These are phyloP conservation scores for Coemansia guatemalensis DNA, from an alignment of 192 early-diverging fungal genomes.

Conservation along the genomic window DNA sequence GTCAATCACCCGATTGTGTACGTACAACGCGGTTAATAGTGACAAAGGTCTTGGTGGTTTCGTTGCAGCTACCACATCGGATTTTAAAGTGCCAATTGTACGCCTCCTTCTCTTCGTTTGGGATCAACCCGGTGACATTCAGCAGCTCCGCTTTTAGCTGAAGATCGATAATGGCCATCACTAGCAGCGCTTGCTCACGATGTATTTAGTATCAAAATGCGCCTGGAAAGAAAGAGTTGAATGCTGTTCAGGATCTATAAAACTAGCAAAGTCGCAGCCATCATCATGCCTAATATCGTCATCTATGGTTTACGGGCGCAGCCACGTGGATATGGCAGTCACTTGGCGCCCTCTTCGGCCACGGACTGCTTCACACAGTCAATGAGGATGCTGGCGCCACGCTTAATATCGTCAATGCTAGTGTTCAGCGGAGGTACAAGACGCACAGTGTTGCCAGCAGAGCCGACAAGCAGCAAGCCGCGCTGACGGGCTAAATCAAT, in stretches of 20 bases:
- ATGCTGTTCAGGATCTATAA: neutral
- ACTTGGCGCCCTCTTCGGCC: slow-evolving; percentile 1
- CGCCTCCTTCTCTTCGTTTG: slow-evolving; percentile 27
- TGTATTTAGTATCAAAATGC: neutral
- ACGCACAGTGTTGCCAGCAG: slow-evolving; percentile 87
- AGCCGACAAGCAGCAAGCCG: slow-evolving; percentile 86
- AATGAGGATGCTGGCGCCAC: slow-evolving; percentile 72
- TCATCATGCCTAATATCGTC: neutral
- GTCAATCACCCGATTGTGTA: neutral
- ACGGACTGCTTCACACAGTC: slow-evolving; percentile 45
- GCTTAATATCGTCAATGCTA: slow-evolving; percentile 71
- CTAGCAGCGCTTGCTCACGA: neutral
- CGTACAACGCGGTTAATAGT: slow-evolving; percentile 25
- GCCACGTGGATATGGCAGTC: slow-evolving; percentile 4
- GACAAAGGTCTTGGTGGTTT: slow-evolving; percentile 60
- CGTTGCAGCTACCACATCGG: slow-evolving; percentile 80
- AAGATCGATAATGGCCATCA: slow-evolving; percentile 55
- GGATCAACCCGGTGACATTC: slow-evolving; percentile 72
- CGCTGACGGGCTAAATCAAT: slow-evolving; percentile 75
- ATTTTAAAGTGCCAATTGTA: slow-evolving; percentile 77
- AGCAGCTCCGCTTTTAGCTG: slow-evolving; percentile 76
- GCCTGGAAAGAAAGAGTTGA: neutral
- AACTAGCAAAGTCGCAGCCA: neutral
- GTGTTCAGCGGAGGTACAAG: slow-evolving; percentile 89
- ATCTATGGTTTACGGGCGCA: slow-evolving; percentile 5